phyloP scores from a whole-genome alignment of 1,139 yeast species.

The Geotrichum restrictum region DNA sequence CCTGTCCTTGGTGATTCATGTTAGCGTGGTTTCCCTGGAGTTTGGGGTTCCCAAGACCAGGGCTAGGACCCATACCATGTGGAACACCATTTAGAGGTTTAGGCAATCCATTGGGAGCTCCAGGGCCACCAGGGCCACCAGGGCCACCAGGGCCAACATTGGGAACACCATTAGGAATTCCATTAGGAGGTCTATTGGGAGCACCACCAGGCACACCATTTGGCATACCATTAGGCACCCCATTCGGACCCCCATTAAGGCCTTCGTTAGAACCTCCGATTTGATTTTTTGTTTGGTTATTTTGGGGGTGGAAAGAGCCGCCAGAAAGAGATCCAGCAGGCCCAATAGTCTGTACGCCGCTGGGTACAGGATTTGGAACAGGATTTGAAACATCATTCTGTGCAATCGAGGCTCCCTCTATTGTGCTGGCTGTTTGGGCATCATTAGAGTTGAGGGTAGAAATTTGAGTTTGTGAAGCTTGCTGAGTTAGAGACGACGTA shows the following conservation, averaged over 20 bases:
- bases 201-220: background rate
- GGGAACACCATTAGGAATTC: background rate
- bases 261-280: background rate
- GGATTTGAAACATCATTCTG: background rate
- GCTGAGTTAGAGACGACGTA: too few species aligned
- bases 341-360: background rate
- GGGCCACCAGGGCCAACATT: too few species aligned
- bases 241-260: background rate
- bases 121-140: background rate
- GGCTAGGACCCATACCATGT: background rate
- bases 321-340: background rate
- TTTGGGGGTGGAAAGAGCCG: too few species aligned
- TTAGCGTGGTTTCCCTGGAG: background rate
- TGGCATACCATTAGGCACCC: background rate
- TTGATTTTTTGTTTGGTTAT: background rate
- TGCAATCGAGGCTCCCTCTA: background rate
- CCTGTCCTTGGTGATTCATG: background rate
- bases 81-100: background rate
- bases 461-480: background rate
- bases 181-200: background rate
- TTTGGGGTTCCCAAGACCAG: slow-evolving; percentile 63
- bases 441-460: background rate
- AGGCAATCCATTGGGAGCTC: background rate
- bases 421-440: background rate
- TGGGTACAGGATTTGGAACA: background rate